phyloP scores from a whole-genome alignment of 495 filamentous ascomycete species.

The Hyaloscypha bicolor region DNA sequence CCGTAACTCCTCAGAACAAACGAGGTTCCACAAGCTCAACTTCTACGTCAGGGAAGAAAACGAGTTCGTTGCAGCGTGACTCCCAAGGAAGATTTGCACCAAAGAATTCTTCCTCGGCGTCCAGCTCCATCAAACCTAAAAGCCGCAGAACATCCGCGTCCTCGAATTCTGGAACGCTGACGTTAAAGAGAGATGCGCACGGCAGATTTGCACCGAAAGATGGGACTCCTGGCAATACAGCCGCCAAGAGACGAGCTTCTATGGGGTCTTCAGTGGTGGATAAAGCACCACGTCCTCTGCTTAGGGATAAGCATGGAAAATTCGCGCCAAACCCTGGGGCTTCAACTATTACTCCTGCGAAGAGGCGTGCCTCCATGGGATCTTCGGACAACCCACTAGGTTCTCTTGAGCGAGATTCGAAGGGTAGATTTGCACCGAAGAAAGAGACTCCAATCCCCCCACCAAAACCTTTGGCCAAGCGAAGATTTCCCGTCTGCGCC shows the following conservation, averaged over 20 bases:
- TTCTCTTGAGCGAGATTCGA: not conserved
- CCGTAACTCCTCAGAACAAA: not conserved
- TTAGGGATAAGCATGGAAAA: not conserved
- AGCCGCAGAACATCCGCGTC: no score
- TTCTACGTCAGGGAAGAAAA: not conserved
- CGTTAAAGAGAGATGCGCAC: constrained; percentile 5
- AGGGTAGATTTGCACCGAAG: constrained; percentile 11
- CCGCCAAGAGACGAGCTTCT: no score
- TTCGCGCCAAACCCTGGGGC: no score
- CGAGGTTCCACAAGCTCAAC: not conserved
- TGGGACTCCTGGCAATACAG: not conserved
- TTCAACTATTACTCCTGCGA: not conserved
- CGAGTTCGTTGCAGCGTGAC: not conserved
- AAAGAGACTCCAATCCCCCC: not conserved
- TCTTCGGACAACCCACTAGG: not conserved
- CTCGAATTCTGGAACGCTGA: not conserved
- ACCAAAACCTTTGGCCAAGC: not conserved
- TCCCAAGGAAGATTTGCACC: constrained; percentile 6
- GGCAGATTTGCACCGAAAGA: constrained; percentile 5
- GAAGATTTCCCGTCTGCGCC: not conserved
- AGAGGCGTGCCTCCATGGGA: not conserved
- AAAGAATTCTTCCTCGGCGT: not conserved
- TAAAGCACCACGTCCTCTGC: no score
- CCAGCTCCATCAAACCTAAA: no score
- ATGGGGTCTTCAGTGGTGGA: no score